Base-by-base conservation (phyloP, 768 basidiomycete species). In the Xanthoconium purpureum region DNA sequence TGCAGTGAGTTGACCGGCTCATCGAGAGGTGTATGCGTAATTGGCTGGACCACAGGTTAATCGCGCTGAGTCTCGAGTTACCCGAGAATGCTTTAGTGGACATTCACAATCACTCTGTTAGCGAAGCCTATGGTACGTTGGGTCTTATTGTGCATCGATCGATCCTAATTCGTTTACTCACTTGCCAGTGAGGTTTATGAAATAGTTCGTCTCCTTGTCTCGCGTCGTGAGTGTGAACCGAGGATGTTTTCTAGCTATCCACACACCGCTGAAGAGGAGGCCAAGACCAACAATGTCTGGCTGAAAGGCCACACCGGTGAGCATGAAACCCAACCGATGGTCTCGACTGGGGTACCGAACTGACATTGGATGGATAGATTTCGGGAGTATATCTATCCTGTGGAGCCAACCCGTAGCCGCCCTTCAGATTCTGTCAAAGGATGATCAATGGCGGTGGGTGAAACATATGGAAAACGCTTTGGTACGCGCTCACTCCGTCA, bases 341-440 rank as follows among this genome's bases (percentile, higher is more conserved):
- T n/a, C 11, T 6, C 4, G 17, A 24, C 3, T 1, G 15, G 2
- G 17, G 47, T 15, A 12, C 14, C 20, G 18, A 24, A 44, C 14
- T 45, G 28, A 52, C 45, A 20, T 14, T 15, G 12, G 9, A 9
- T 32, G 50, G 6, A n/a, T 48, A 77, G 84, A 85, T 66, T 75
- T 83, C 51, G 83, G 81, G 12, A 77, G 74, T 10, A 71, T 87
- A 45, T 82, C 80, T 2, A 78, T 85, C 42, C 67, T 87, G 5
- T 85, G 80, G 75, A 81, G 80, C 47, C 84, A 87, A 58, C 84
- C 84, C 3, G 76, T 85, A 4, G 75, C 79, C 6, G 84, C 76
- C 0, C 73, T 85, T 11, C 84, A 85, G 47, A 84, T 87, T 40
- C 68, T 84, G 9, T 75, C 76, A 0, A 75, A 62, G 5, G 81